Percentiles rank a stretch among this genome's conserved stretches.
These are phyloP conservation scores for Colletotrichum cuscutae DNA, from an alignment of 2,329 filamentous ascomycete genomes.

Conservation along the genomic window DNA sequence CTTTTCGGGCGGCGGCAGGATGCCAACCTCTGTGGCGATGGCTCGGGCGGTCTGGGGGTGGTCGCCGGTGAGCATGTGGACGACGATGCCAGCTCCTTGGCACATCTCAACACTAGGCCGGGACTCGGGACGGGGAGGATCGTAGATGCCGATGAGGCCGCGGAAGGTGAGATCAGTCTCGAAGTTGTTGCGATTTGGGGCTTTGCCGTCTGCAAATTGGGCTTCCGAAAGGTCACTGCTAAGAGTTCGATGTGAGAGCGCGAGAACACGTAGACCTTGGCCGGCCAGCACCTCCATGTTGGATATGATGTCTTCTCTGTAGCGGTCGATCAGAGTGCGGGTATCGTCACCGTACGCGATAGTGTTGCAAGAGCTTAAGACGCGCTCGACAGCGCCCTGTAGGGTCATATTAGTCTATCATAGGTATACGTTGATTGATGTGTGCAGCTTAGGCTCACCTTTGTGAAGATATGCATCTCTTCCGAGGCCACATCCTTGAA, in stretches of 20 bases:
- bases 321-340: constrained; percentile 51
- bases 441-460: constrained; percentile 39
- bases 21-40: constrained; percentile 68
- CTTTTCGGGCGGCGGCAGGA: constrained; percentile 54
- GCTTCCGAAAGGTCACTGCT: no score
- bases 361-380: constrained; percentile 67
- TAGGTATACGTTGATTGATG: constrained; percentile 54
- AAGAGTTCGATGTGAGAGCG: constrained; percentile 53
- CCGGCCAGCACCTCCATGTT: constrained; percentile 73
- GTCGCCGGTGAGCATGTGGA: constrained; percentile 72
- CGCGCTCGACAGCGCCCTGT: constrained; percentile 73
- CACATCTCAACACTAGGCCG: constrained; percentile 62
- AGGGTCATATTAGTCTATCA: no score
- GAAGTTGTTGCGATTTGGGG: constrained; percentile 1
- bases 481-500: constrained; percentile 7
- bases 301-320: constrained; percentile 63
- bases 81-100: constrained; percentile 65
- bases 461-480: background rate
- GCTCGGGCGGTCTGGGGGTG: constrained; percentile 67
- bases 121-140: constrained; percentile 72
- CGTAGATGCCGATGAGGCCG: constrained; percentile 47
- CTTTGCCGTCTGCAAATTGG: constrained; percentile 54
- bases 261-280: constrained; percentile 74
- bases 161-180: constrained; percentile 31
- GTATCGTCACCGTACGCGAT: constrained; percentile 42